phyloP scores from a whole-genome alignment of 2,329 filamentous ascomycete genomes.

The Colletotrichum theobromicola region DNA sequence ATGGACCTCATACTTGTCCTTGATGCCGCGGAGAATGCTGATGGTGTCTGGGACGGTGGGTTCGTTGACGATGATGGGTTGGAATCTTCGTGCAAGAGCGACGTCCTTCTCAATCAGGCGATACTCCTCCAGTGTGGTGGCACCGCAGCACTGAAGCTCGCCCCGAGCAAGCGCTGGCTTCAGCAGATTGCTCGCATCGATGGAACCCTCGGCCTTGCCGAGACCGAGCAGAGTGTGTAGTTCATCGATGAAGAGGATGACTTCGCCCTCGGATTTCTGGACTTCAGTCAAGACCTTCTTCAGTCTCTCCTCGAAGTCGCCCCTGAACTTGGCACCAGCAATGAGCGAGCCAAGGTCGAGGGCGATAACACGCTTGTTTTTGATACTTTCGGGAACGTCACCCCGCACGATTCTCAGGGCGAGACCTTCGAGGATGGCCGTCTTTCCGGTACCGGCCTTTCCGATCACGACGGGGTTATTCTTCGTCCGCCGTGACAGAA shows the following conservation, averaged over 20 bases:
- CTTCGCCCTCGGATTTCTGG: constrained; percentile 83
- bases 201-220: constrained; percentile 94
- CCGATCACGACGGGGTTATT: constrained; percentile 97
- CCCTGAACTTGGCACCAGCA: constrained; percentile 92
- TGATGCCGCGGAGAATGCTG: constrained; percentile 94
- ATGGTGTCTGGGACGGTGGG: constrained; percentile 92
- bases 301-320: constrained; percentile 93
- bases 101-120: constrained; percentile 95
- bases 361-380: constrained; percentile 88
- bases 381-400: constrained; percentile 94
- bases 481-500: constrained; percentile 90
- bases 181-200: constrained; percentile 92
- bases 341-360: constrained; percentile 92
- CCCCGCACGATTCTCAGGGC: constrained; percentile 89
- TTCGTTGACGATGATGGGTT: constrained; percentile 92
- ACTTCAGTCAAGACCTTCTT: constrained; percentile 93
- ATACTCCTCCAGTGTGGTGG: constrained; percentile 92
- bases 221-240: constrained; percentile 89
- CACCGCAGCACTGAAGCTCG: constrained; percentile 93
- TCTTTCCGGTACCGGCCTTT: constrained; percentile 90
- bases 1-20: constrained; percentile 96
- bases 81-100: constrained; percentile 88
- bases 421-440: constrained; percentile 88
- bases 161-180: constrained; percentile 94
- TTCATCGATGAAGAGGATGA: constrained; percentile 96